Percentiles rank a stretch among this genome's conserved stretches.
phyloP scores from a whole-genome alignment of 1,284 basidiomycete species.

The Pterula multifida region DNA sequence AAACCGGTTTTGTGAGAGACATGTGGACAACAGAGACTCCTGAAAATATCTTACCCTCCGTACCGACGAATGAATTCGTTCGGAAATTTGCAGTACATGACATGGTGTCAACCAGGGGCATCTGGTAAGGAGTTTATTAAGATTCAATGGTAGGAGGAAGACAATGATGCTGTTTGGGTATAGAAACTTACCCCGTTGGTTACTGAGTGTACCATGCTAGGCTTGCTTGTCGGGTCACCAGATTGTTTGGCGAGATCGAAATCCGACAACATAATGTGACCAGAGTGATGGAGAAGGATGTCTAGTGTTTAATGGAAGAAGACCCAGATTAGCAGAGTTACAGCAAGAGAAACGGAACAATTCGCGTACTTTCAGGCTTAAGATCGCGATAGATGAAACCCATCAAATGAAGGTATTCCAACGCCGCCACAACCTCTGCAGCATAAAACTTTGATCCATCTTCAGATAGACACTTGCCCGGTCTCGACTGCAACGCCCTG shows the following conservation, averaged over 20 bases:
- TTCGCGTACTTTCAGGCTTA: slow-evolving; percentile 90
- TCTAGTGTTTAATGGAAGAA: slow-evolving; percentile 54
- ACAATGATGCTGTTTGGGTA: too few species aligned
- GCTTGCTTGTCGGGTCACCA: slow-evolving; percentile 73
- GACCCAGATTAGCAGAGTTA: slow-evolving; percentile 3
- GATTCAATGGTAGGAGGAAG: too few species aligned
- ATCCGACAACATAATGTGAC: slow-evolving; percentile 99
- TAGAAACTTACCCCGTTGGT: slow-evolving; percentile 73
- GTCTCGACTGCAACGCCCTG: slow-evolving; percentile 88
- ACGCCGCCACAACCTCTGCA: slow-evolving; percentile 93
- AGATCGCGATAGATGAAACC: slow-evolving; percentile 99
- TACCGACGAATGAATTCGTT: slow-evolving; percentile 98
- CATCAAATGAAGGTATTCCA: slow-evolving; percentile 98
- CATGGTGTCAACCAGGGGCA: slow-evolving; percentile 91
- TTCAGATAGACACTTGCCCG: slow-evolving; percentile 92
- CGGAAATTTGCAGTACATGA: slow-evolving; percentile 96
- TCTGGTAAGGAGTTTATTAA: slow-evolving; percentile 26
- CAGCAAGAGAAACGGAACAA: background rate
- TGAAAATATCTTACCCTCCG: slow-evolving; percentile 56
- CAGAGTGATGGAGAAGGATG: slow-evolving; percentile 96
- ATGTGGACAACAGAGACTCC: background rate
- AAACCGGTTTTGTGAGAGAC: slow-evolving; percentile 11
- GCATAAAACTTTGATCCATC: slow-evolving; percentile 97
- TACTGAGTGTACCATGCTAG: slow-evolving; percentile 85
- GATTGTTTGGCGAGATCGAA: slow-evolving; percentile 98